Percentiles rank a stretch among this genome's conserved stretches.
phyloP scores from a whole-genome alignment of 306 rosid species.

The Prunus armeniaca region DNA sequence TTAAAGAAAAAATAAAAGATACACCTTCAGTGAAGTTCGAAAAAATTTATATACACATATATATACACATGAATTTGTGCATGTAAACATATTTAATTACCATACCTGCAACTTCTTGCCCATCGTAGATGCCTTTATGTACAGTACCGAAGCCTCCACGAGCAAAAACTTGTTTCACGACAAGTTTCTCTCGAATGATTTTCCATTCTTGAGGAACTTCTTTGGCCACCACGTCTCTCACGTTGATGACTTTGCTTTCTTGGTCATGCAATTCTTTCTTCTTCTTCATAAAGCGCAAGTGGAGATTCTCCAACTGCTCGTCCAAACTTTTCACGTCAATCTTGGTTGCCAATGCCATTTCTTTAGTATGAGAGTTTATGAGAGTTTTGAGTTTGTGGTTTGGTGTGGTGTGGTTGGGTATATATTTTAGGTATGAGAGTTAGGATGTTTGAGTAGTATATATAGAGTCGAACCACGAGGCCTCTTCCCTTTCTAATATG shows the following conservation, averaged over 20 bases:
- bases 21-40: no score
- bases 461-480: no score
- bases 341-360: neutral
- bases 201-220: neutral
- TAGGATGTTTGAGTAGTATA: no score
- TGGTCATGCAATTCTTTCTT: neutral
- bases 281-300: neutral
- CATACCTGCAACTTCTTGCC: slow-evolving; percentile 1
- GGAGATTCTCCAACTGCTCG: neutral
- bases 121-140: neutral
- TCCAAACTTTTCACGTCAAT: slow-evolving; percentile 3
- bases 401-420: no score
- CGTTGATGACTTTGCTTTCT: neutral
- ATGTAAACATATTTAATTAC: neutral
- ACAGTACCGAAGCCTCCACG: neutral
- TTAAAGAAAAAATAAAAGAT: neutral
- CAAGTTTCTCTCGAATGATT: neutral
- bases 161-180: neutral
- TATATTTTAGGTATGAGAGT: no score
- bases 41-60: no score
- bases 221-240: neutral
- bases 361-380: no score
- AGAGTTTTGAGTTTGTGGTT: no score
- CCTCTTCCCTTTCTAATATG: no score
- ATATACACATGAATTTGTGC: neutral